These are phyloP conservation scores for Globisporangium nagaii DNA, from an alignment of 352 stramenopile species.

Conservation along the genomic window DNA sequence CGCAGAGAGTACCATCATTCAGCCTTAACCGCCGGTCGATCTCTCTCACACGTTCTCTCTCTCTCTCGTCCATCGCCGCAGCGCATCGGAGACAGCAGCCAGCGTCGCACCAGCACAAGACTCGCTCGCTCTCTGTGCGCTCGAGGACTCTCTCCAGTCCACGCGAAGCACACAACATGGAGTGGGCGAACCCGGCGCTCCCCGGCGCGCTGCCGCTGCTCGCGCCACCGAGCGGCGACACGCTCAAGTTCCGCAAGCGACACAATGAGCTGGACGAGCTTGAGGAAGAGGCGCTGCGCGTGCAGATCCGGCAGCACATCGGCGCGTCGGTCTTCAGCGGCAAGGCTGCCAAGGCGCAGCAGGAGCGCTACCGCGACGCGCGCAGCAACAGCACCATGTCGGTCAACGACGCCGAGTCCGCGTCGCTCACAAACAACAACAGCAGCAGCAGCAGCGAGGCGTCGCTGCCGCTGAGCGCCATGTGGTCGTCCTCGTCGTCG, in stretches of 20 bases:
- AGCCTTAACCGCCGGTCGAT: too few relatives aligned
- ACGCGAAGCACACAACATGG: too few relatives aligned
- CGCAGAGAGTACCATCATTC: too few relatives aligned
- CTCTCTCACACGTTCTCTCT: too few relatives aligned
- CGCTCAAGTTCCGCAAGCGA: conserved; percentile 31
- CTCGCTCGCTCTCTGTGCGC: too few relatives aligned
- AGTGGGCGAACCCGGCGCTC: too few relatives aligned
- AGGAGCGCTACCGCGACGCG: conserved; percentile 5
- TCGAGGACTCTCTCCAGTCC: too few relatives aligned
- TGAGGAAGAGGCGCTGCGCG: conserved; percentile 36
- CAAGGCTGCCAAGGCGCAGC: conserved; percentile 6
- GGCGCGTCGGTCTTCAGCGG: conserved; percentile 8
- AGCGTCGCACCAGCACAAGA: too few relatives aligned
- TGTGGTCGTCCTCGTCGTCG: conserved; percentile 19
- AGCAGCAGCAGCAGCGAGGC: not conserved
- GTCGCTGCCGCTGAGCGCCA: conserved; percentile 12
- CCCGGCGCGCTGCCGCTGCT: conserved; percentile 29
- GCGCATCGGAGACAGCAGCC: too few relatives aligned
- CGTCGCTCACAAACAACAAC: conserved; percentile 9
- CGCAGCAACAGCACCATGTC: conserved; percentile 8
- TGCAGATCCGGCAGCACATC: conserved; percentile 42
- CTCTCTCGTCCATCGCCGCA: too few relatives aligned
- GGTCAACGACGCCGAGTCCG: conserved; percentile 11
- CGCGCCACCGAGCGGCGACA: conserved; percentile 27
- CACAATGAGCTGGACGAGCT: conserved; percentile 42